Conservation (phyloP, 2,329 filamentous ascomycete genomes). For the Didymella pomorum region DNA sequence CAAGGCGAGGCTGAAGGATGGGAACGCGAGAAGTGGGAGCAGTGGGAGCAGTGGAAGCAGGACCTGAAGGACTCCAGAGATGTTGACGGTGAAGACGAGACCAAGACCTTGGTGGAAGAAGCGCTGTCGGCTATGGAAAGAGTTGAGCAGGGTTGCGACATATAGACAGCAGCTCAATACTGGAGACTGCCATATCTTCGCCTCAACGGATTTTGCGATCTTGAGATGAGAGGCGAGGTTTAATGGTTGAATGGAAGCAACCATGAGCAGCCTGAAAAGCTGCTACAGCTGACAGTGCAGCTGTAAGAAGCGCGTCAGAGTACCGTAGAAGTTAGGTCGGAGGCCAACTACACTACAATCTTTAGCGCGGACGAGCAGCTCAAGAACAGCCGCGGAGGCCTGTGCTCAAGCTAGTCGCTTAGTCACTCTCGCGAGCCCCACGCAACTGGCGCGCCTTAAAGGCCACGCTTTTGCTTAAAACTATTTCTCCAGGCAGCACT, state of each 20-base stretch:
- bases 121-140: not conserved
- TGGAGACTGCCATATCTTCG: no score
- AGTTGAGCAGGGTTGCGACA: not conserved
- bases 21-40: no score
- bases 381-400: not conserved
- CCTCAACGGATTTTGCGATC: no score
- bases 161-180: not conserved
- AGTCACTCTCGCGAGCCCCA: constrained; percentile 19
- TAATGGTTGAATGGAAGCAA: no score
- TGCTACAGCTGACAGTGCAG: no score
- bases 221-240: no score
- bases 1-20: no score
- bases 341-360: no score
- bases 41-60: not conserved
- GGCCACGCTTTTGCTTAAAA: constrained; percentile 34
- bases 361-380: not conserved
- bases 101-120: not conserved
- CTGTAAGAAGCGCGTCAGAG: no score
- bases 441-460: constrained; percentile 22
- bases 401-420: constrained; percentile 18
- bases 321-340: no score
- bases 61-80: not conserved
- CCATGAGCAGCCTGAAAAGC: no score
- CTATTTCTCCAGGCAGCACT: constrained; percentile 43
- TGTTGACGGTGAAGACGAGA: not conserved